Conservation (phyloP, 108 stramenopile species). For the Discostella stelligeroides region DNA sequence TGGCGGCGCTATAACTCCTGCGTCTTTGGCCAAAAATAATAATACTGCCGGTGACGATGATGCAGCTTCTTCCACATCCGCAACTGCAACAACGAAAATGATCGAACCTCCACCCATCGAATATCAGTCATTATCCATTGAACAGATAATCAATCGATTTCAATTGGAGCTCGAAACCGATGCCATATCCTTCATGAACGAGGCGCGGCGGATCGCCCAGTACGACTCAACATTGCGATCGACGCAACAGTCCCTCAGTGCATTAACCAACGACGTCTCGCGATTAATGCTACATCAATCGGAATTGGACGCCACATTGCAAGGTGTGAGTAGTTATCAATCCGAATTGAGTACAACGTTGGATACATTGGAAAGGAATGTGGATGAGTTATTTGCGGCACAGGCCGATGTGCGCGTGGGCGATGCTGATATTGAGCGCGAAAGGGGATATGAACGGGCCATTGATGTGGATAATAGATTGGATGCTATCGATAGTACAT, state of each 20-base stretch:
- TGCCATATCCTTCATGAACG: slow-evolving; percentile 60
- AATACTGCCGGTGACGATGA: slow-evolving; percentile 15
- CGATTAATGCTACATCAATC: slow-evolving; percentile 65
- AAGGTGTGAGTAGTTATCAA: slow-evolving; percentile 71
- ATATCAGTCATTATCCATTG: slow-evolving; percentile 83
- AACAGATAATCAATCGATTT: slow-evolving; percentile 82
- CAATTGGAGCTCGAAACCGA: slow-evolving; percentile 79
- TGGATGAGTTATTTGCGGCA: slow-evolving; percentile 72
- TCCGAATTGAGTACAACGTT: slow-evolving; percentile 60
- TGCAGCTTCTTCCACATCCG: slow-evolving; percentile 14
- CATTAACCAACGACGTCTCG: slow-evolving; percentile 59
- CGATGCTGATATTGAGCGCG: slow-evolving; percentile 80
- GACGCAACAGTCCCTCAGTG: slow-evolving; percentile 60
- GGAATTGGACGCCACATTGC: slow-evolving; percentile 61
- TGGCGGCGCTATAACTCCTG: slow-evolving; percentile 10
- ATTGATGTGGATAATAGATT: slow-evolving; percentile 55
- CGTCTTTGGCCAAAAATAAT: slow-evolving; percentile 20
- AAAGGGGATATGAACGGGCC: slow-evolving; percentile 67
- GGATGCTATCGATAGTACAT: slow-evolving; percentile 44
- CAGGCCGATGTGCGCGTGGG: slow-evolving; percentile 58
- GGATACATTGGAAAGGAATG: slow-evolving; percentile 63
- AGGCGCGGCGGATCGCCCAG: slow-evolving; percentile 81
- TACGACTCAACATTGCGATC: slow-evolving; percentile 82
- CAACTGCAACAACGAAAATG: slow-evolving; percentile 26
- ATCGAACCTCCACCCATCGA: slow-evolving; percentile 67